These are phyloP conservation scores for Aspergillus sp. DNA, from an alignment of 2,329 filamentous ascomycete genomes.

Conservation along the genomic window DNA sequence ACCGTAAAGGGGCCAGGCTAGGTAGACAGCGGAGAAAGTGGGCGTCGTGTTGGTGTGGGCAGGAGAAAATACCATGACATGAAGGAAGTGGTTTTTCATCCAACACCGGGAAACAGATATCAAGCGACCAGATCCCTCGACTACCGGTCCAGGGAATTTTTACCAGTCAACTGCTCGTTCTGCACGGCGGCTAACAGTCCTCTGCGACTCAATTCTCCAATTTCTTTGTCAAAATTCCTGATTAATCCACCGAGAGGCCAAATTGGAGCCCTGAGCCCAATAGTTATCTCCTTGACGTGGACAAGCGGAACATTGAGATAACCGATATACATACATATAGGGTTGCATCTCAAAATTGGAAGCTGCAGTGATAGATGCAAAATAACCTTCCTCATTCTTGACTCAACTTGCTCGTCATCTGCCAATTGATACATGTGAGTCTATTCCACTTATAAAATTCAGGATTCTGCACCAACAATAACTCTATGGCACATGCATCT, in stretches of 20 bases:
- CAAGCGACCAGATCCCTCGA: conserved; percentile 24
- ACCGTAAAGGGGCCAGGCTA: conserved; percentile 26
- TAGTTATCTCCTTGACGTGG: conserved; percentile 13
- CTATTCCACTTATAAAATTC: not conserved
- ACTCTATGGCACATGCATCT: not conserved
- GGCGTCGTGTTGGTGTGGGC: conserved; percentile 18
- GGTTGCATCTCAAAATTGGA: conserved; percentile 19
- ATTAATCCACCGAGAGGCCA: conserved; percentile 4
- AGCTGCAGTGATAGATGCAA: conserved; percentile 23
- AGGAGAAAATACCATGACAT: conserved; percentile 22
- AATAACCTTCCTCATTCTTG: conserved; percentile 16
- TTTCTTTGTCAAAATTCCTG: not conserved
- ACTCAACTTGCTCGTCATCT: conserved; percentile 2
- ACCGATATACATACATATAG: conserved; percentile 16
- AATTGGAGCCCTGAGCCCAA: not conserved
- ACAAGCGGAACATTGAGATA: conserved; percentile 12
- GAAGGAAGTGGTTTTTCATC: conserved; percentile 18
- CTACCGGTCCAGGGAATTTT: conserved; percentile 5
- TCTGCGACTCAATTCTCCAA: not conserved
- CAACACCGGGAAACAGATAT: conserved; percentile 28
- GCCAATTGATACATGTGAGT: conserved; percentile 27
- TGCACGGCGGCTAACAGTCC: not conserved
- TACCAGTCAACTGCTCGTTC: not conserved
- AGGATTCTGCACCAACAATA: not conserved
- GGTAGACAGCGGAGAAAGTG: conserved; percentile 23